A percentile compares a stretch with the other conserved stretches of the same genome.
Evolutionary conservation across 2,329 filamentous ascomycete genomes (phyloP).

Genomic region (Xylaria sp.): DNA sequence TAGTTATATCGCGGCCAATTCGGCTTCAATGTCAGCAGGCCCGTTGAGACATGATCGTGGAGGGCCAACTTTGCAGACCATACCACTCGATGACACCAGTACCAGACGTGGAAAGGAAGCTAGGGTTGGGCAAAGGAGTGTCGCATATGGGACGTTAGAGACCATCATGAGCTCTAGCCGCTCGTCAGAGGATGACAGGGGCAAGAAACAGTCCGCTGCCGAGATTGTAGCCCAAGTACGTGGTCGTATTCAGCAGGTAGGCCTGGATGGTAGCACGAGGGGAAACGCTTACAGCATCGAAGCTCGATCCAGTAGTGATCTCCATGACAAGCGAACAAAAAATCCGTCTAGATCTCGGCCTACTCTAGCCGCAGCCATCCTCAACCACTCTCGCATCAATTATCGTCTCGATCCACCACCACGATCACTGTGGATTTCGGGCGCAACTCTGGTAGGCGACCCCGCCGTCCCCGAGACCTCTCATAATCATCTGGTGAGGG

Average conservation of each 20-base stretch:
- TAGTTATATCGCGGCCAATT: slow-evolving; percentile 36
- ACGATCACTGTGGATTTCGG: slow-evolving; percentile 20
- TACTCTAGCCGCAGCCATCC: slow-evolving; percentile 42
- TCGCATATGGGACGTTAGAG: slow-evolving; percentile 57
- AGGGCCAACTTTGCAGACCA: slow-evolving; percentile 53
- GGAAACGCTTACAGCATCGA: slow-evolving; percentile 31
- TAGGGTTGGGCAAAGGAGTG: slow-evolving; percentile 42
- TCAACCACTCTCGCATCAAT: slow-evolving; percentile 37
- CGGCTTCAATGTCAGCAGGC: slow-evolving; percentile 28
- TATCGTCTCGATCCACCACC: slow-evolving; percentile 21
- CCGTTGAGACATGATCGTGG: slow-evolving; percentile 21
- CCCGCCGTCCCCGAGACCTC: slow-evolving; percentile 55
- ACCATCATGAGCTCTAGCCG: slow-evolving; percentile 63
- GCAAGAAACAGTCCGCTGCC: slow-evolving; percentile 54
- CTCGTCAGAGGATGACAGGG: slow-evolving; percentile 57
- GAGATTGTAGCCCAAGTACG: slow-evolving; percentile 52
- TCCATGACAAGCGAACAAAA: slow-evolving; percentile 21
- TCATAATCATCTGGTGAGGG: slow-evolving; percentile 30
- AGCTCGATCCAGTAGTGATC: slow-evolving; percentile 23
- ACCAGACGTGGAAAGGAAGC: slow-evolving; percentile 38
- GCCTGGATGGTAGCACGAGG: slow-evolving; percentile 25
- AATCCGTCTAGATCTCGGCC: slow-evolving; percentile 1
- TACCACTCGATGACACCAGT: slow-evolving; percentile 48
- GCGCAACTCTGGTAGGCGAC: slow-evolving; percentile 45
- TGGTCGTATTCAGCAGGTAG: slow-evolving; percentile 39